Evolutionary conservation across 2,329 filamentous ascomycete species (phyloP), one percentile per base, ranked within the genome.

Genomic region (Aspergillus costaricaensis): DNA sequence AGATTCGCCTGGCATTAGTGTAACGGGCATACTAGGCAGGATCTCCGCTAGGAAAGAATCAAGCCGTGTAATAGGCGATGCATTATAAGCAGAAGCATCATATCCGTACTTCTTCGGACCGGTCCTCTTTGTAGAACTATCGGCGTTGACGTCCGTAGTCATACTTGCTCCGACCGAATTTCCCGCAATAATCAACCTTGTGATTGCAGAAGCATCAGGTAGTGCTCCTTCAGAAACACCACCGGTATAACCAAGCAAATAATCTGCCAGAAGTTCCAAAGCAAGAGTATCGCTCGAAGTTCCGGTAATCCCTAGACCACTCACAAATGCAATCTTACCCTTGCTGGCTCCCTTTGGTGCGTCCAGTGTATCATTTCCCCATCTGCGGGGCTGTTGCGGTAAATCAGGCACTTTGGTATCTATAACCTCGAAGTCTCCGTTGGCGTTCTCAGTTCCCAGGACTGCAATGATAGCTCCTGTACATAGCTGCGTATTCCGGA

Each of bases 391-490:
- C 70, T 99, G 95, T 0, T 88, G 86, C 15, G 94, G 85, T 4
- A 99, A 79, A 72, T 97, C 92, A 6, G 95, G 91, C 47, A 96
- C 88, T 71, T 93, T 91, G 67, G 96, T 83, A 76, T 96, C 94
- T 43, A 98, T 84, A 6, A 96, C 90, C 69, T 98, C 92, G 62
- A 99, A 92, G 68, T 96, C 91, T 64, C 95, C 95, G 77, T 94
- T 89, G 55, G 86, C 83, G 70, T 96, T 97, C 74, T 99, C 95
- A 0, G 92, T 96, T 38, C 95, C 95, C 80, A 99, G 86, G 3
- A 93, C 92, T n/a, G 92, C 93, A 44, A 98, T 85, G 69, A 99
- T 92, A 69, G 91, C 96, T 25, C 95, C 95, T 0, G 95, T 99
- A 2, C 96, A 94, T 7, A 98, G 84, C 62, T 91, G 82, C 23